A percentile compares a stretch with the other conserved stretches of the same genome.
Evolutionary conservation across 768 basidiomycete species (phyloP).

Genomic region (Trametes elegans): DNA sequence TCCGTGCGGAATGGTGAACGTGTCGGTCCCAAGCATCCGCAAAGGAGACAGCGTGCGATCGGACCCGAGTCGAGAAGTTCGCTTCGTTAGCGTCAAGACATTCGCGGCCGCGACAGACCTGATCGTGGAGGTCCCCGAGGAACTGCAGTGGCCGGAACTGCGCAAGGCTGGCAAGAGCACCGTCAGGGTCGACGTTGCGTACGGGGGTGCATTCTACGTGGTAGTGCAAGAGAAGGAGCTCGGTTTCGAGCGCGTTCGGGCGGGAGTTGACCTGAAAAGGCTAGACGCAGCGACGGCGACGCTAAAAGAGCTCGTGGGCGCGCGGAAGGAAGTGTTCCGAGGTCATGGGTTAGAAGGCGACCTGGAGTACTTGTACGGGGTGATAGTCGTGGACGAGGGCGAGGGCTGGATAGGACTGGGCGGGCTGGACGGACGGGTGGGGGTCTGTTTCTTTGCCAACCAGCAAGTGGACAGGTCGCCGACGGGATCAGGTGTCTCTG

Average conservation of each 20-base stretch:
- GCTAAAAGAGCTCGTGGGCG: conserved; percentile 28
- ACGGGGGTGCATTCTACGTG: conserved; percentile 41
- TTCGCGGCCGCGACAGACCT: conserved; percentile 32
- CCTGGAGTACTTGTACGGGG: conserved; percentile 37
- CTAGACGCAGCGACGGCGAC: conserved; percentile 32
- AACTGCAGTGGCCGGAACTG: conserved; percentile 29
- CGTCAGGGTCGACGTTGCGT: conserved; percentile 35
- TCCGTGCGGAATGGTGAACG: conserved; percentile 37
- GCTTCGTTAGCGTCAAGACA: conserved; percentile 37
- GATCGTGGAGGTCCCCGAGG: conserved; percentile 30
- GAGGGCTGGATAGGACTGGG: conserved; percentile 18
- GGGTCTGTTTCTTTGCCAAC: conserved; percentile 38
- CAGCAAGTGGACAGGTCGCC: conserved; percentile 42
- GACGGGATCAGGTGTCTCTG: conserved; percentile 39
- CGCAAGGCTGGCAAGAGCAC: conserved; percentile 3
- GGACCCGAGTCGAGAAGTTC: conserved; percentile 31
- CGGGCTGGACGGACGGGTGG: conserved; percentile 21
- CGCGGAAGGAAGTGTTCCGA: conserved; percentile 24
- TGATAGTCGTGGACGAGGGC: conserved; percentile 35
- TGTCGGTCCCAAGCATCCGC: conserved; percentile 30
- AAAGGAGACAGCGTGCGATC: conserved; percentile 22
- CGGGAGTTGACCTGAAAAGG: conserved; percentile 16
- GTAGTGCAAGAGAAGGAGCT: conserved; percentile 35
- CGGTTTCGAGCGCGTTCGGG: conserved; percentile 29
- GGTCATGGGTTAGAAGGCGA: conserved; percentile 33